A percentile compares a stretch with the other conserved stretches of the same genome.
These are phyloP conservation scores for Cryptococcus amylolentus DNA, from an alignment of 1,284 basidiomycete genomes.

Conservation along the genomic window DNA sequence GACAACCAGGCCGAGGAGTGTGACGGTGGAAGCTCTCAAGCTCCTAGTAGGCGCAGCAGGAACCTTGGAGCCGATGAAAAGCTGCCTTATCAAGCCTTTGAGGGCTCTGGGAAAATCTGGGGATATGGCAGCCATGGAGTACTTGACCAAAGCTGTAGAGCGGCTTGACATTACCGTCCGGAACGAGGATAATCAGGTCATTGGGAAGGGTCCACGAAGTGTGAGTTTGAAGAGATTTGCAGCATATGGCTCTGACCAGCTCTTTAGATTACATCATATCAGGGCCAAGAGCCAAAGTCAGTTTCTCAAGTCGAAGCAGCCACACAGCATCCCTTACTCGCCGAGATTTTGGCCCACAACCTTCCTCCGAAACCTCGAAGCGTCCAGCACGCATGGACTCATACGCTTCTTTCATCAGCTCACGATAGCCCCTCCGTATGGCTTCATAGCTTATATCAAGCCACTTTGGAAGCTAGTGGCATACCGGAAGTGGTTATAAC, in stretches of 20 bases:
- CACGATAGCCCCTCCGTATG: conserved; percentile 26
- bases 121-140: conserved; percentile 3
- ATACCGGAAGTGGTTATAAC: conserved; percentile 30
- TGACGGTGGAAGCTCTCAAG: conserved; percentile 24
- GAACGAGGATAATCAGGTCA: conserved; percentile 11
- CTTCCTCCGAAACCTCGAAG: conserved; percentile 20
- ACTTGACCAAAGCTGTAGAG: conserved; percentile 11
- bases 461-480: conserved; percentile 30
- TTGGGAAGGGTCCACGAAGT: conserved; percentile 2
- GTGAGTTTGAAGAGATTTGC: no score
- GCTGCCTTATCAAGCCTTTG: conserved; percentile 33
- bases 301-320: not conserved
- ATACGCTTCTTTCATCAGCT: conserved; percentile 24
- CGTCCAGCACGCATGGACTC: conserved; percentile 29
- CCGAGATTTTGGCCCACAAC: conserved; percentile 30
- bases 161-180: conserved; percentile 17
- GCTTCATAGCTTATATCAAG: conserved; percentile 33
- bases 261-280: no score
- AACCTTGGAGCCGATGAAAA: conserved; percentile 33
- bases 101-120: conserved; percentile 15
- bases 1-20: conserved; percentile 10
- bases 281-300: no score
- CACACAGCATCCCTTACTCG: conserved; percentile 22
- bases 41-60: conserved; percentile 23
- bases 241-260: no score